Percentiles rank a stretch among this genome's conserved stretches.
These are phyloP conservation scores for Botryotinia calthae DNA, from an alignment of 2,329 filamentous ascomycete species.

Conservation along the genomic window DNA sequence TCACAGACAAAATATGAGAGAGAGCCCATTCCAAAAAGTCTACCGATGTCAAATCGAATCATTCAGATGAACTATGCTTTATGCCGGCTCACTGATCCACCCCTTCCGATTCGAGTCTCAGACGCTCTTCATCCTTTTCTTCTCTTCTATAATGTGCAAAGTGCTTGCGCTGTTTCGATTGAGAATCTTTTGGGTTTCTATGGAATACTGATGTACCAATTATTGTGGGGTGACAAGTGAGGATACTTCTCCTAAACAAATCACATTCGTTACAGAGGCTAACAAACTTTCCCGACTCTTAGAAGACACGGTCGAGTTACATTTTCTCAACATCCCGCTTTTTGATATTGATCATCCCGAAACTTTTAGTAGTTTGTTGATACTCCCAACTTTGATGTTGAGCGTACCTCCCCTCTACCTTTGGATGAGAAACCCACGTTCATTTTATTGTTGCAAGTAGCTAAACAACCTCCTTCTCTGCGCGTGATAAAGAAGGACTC, in stretches of 20 bases:
- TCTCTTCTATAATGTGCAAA: not conserved
- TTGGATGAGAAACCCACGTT: not conserved
- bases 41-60: not conserved
- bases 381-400: not conserved
- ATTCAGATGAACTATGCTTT: not conserved
- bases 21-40: not conserved
- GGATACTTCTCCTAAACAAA: not conserved
- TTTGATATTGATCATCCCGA: not conserved
- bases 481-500: not conserved
- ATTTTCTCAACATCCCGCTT: not conserved
- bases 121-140: not conserved
- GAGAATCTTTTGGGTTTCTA: not conserved
- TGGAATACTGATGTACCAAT: not conserved
- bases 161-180: not conserved
- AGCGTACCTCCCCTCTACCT: not conserved
- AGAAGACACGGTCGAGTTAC: not conserved
- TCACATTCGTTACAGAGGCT: not conserved
- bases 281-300: no score
- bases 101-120: not conserved
- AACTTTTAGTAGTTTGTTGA: not conserved
- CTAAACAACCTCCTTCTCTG: not conserved
- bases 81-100: not conserved
- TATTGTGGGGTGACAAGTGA: not conserved
- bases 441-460: not conserved
- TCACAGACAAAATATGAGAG: not conserved